A percentile compares a stretch with the other conserved stretches of the same genome.
Evolutionary conservation across 306 rosid species (phyloP).

Genomic region (Neltuma alba): DNA sequence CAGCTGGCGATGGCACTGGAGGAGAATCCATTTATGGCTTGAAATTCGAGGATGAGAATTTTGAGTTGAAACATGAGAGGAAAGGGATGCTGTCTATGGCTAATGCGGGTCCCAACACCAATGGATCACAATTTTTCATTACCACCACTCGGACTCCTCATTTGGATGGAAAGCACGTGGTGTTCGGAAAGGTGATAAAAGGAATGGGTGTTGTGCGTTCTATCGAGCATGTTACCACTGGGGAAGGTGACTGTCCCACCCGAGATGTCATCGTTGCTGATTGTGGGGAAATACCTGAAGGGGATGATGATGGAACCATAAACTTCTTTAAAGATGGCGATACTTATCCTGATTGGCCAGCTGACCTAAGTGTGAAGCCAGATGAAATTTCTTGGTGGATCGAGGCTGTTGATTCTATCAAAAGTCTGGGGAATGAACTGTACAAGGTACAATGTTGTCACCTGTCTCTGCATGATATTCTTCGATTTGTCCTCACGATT

Average conservation of each 20-base stretch:
- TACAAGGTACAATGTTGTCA: slow-evolving; percentile 54
- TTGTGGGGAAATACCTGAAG: slow-evolving; percentile 69
- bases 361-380: slow-evolving; percentile 59
- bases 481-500: neutral
- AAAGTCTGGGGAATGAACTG: slow-evolving; percentile 67
- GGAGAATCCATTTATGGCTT: slow-evolving; percentile 77
- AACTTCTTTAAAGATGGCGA: slow-evolving; percentile 81
- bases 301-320: slow-evolving; percentile 60
- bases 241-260: slow-evolving; percentile 50
- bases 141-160: slow-evolving; percentile 62
- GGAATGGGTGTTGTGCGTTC: slow-evolving; percentile 84
- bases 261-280: slow-evolving; percentile 54
- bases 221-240: slow-evolving; percentile 47
- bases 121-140: slow-evolving; percentile 73
- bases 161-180: slow-evolving; percentile 82
- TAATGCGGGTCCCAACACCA: slow-evolving; percentile 62
- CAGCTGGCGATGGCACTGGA: slow-evolving; percentile 68
- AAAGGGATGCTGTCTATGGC: slow-evolving; percentile 81
- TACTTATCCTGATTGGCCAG: slow-evolving; percentile 71
- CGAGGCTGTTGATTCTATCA: slow-evolving; percentile 59
- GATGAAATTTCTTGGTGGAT: slow-evolving; percentile 78
- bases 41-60: slow-evolving; percentile 71
- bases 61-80: slow-evolving; percentile 77
- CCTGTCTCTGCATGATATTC: neutral
- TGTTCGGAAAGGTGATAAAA: slow-evolving; percentile 68